phyloP scores from a whole-genome alignment of 208 protist genomes.

The Leptomonas seymouri region DNA sequence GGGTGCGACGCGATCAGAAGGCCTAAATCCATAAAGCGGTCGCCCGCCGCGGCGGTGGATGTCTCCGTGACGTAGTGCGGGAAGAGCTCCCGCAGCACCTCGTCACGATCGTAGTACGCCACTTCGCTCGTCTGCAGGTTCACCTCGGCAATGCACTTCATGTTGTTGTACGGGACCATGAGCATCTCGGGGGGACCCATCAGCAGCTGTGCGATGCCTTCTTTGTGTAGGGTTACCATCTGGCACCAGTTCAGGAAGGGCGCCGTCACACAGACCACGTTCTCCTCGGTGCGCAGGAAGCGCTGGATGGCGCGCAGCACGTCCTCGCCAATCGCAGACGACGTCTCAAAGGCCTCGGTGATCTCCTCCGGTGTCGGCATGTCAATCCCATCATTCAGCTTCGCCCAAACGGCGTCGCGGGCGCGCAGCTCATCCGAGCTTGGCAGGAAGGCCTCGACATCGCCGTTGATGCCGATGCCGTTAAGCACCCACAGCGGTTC shows the following conservation, averaged over 20 bases:
- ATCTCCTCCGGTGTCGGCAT: conserved; percentile 54
- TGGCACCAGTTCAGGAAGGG: conserved; percentile 90
- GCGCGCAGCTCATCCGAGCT: conserved; percentile 53
- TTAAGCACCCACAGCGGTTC: conserved; percentile 88
- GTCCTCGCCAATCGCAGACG: conserved; percentile 70
- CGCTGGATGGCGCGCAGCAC: conserved; percentile 78
- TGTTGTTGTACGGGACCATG: conserved; percentile 73
- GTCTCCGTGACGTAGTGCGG: conserved; percentile 56
- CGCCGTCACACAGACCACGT: conserved; percentile 71
- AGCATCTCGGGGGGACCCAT: conserved; percentile 84
- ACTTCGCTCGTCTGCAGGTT: conserved; percentile 59
- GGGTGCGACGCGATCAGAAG: conserved; percentile 76
- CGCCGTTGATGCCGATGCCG: conserved; percentile 79
- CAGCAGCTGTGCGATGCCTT: conserved; percentile 72
- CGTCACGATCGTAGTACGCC: conserved; percentile 67
- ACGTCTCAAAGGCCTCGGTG: conserved; percentile 71
- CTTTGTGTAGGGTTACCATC: conserved; percentile 82
- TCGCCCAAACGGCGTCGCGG: conserved; percentile 69
- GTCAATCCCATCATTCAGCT: conserved; percentile 46
- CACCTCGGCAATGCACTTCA: conserved; percentile 78
- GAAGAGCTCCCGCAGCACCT: conserved; percentile 72
- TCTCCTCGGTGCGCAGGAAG: conserved; percentile 68
- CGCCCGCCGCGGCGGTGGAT: conserved; percentile 55
- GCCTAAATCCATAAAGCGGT: conserved; percentile 80
- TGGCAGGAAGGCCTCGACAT: conserved; percentile 81